These are phyloP conservation scores for Erigeron canadensis DNA, from an alignment of 129 eudicot species.

Conservation along the genomic window DNA sequence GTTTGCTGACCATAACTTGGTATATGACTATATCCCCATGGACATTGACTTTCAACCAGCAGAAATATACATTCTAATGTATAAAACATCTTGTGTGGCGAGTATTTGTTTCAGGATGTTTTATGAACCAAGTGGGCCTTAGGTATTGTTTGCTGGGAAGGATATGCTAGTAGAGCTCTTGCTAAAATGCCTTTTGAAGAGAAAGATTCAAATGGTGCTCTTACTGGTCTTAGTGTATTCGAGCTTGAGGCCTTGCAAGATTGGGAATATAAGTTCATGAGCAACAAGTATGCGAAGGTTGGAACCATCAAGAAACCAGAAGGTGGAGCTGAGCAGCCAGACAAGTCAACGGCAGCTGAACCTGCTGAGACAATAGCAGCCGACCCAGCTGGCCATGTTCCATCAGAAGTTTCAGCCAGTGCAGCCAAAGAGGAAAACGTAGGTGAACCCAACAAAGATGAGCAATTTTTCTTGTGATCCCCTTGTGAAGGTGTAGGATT, in stretches of 20 bases:
- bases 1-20: too few relatives aligned
- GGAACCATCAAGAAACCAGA: constrained; percentile 38
- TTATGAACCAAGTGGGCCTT: constrained; percentile 96
- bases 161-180: constrained; percentile 96
- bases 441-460: constrained; percentile 24
- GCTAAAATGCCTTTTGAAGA: constrained; percentile 96
- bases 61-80: too few relatives aligned
- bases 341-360: constrained; percentile 13
- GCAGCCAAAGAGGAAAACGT: constrained; percentile 50
- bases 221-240: constrained; percentile 74
- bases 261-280: constrained; percentile 99
- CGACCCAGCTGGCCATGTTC: constrained; percentile 34
- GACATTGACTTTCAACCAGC: too few relatives aligned
- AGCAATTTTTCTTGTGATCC: constrained; percentile 14
- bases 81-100: neutral
- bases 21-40: too few relatives aligned
- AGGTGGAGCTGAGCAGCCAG: constrained; percentile 14
- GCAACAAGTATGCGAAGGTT: constrained; percentile 87
- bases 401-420: constrained; percentile 41
- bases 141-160: constrained; percentile 87
- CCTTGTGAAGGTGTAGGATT: constrained; percentile 14
- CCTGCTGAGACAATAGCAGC: constrained; percentile 23
- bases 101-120: constrained; percentile 54
- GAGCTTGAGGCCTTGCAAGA: constrained; percentile 92
- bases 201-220: constrained; percentile 46